Base-by-base conservation (phyloP, 1,284 basidiomycete species). In the Trametes sp. region DNA sequence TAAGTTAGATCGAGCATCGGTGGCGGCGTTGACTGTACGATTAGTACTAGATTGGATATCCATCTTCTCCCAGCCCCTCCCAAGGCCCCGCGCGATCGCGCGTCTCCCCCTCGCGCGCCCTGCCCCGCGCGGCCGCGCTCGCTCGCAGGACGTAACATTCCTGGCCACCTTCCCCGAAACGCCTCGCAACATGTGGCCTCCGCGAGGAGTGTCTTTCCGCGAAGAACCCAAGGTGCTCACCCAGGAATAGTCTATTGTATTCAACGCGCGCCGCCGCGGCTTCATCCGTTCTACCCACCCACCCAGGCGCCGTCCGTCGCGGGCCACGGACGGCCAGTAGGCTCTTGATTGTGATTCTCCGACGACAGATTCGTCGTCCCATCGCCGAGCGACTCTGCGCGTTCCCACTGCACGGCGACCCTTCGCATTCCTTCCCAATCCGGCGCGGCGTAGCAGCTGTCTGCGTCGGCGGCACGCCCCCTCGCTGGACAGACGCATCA, bases 1-100 rank as follows among this genome's bases (percentile, higher is more conserved):
- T 68, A 65, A 63, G 63, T 67, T 68, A 68, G 61, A 59, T 33
- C 42, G 57, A 42, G 41, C 46, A 51, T 36, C 57, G 45, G 28
- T 42, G n/a, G 54, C 29, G 53, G 59, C 44, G 57, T 59, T 56
- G 42, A 56, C 62, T 64, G 60, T 67, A 62, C 35, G 57, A 59
- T 60, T 59, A 57, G 54, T 41, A 57, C 59, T 59, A 63, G 59
- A 61, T 63, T 58, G 59, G 46, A 55, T 58, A 55, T 60, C 45
- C 42, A 31, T 60, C 48, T 56, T 57, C 54, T 54, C 48, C 42
- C 11, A 23, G 50, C 41, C n/a, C n/a, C n/a, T n/a, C n/a, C 54
- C 54, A 44, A 46, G 54, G 44, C 42, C 50, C 50, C 35, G 48
- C n/a, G n/a, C n/a, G n/a, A n/a, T n/a, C n/a, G 53, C 28, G 31